Evolutionary conservation across 345 rosid genomes (phyloP), one percentile per base, ranked within the genome.

Genomic region (Eucalyptus rudis): DNA sequence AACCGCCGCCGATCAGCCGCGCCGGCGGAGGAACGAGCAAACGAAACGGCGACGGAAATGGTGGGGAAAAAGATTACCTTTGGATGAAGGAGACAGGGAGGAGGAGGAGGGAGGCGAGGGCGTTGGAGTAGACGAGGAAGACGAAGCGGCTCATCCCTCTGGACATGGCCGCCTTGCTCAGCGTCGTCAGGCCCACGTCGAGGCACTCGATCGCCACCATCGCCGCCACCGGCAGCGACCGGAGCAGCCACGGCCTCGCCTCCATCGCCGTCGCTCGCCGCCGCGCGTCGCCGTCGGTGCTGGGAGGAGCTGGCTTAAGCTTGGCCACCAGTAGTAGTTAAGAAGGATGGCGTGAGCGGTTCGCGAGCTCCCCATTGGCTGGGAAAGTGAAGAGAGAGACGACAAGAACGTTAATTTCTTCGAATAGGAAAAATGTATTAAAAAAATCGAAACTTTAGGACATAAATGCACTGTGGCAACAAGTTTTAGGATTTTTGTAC

Each of bases 91-190:
- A 88, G 58, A 45, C 3, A 8, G 93, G 92, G 89, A 94, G 87
- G 87, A 93, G 87, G 87, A 93, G 79, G 88, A 92, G 76, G 40
- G 93, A 88, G 49, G 92, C 94, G 84, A 93, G 83, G 88, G 91
- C 92, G 90, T 93, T 91, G 6, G 95, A 86, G 88, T 94, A 94
- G 88, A 91, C 89, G 50, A 93, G 93, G 86, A 91, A 91, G 85
- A 93, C 91, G 76, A 89, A 92, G 88, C 85, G 94, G 86, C 89
- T 93, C 92, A 92, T 92, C 80, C 94, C 94, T 87, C 71, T 64
- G 31, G 95, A 93, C 92, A 94, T 92, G 89, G 94, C 95, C n/a
- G 93, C 93, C 87, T 94, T 93, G 89, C 89, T 92, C 27, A 94
- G 80, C 9, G 95, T 92, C 11, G 93, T 91, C 66, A 94, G 47